These are phyloP conservation scores for Vaccinium corymbosum DNA, from an alignment of 148 eudicot species.

Conservation along the genomic window DNA sequence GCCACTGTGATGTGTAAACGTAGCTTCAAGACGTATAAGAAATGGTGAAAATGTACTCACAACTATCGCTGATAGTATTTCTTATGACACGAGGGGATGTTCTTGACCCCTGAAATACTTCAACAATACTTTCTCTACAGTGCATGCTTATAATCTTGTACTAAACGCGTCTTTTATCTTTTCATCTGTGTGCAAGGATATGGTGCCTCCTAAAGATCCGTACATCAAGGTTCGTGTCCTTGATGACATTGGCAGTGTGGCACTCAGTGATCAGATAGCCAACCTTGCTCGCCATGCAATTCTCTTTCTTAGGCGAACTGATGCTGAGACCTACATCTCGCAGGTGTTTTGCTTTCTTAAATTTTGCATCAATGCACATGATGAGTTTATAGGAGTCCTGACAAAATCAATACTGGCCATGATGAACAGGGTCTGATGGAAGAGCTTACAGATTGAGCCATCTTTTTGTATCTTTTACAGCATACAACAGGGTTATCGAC, in stretches of 20 bases:
- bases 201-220: slow-evolving; percentile 98
- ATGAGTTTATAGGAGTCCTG: neutral
- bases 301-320: slow-evolving; percentile 78
- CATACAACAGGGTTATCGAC: neutral
- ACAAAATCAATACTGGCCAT: slow-evolving; percentile 9
- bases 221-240: slow-evolving; percentile 89
- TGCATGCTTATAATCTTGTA: neutral
- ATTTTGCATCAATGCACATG: neutral
- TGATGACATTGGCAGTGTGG: slow-evolving; percentile 74
- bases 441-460: slow-evolving; percentile 62
- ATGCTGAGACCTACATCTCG: slow-evolving; percentile 87
- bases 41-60: neutral
- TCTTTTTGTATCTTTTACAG: neutral
- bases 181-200: slow-evolving; percentile 47
- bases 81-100: neutral
- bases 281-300: slow-evolving; percentile 85
- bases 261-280: slow-evolving; percentile 67
- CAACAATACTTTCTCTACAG: slow-evolving; percentile 1
- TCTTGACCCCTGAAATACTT: neutral
- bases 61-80: neutral
- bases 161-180: neutral
- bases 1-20: neutral
- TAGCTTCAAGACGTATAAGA: neutral
- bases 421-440: slow-evolving; percentile 75
- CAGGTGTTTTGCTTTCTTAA: slow-evolving; percentile 39